Evolutionary conservation across 148 eudicot species (phyloP), one percentile per base, ranked within the genome.

Genomic region (Selenicereus undatus): DNA sequence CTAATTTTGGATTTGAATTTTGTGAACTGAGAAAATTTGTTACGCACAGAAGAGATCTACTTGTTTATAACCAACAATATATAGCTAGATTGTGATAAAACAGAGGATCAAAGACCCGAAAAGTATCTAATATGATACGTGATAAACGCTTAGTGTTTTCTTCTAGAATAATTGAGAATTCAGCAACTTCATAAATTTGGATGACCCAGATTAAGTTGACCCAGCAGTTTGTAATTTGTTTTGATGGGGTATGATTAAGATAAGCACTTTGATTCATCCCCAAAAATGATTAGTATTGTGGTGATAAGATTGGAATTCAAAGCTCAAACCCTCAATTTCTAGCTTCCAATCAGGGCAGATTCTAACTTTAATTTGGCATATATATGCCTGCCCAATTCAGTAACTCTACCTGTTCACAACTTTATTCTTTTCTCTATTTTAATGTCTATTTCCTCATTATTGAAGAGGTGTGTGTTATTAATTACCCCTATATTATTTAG

Each of bases 201-300:
- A 70, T 48, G 35, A 24, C 80, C 48, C 77, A 84, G 69, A 76
- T 76, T 80, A 75, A 84, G n/a, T 17, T 56, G 20, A 20, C 4
- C 83, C 32, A 52, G 79, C 32, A 52, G 79, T 77, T 84, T 84
- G 81, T 78, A 73, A 73, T 77, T 73, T 73, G 56, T 26, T 43
- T 22, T 72, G 5, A 72, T 72, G 52, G 1, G 26, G 77, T 51
- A 43, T 81, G 66, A 75, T 81, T 75, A 64, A 71, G 83, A 75
- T 64, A 30, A 75, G 48, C 78, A 75, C 83, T 75, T 43, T 42
- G 8, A 24, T 60, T 71, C 26, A 13, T 70, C 66, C 32, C n/a
- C 17, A 69, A 69, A 26, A 70, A 13, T 66, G 54, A 45, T 17
- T 26, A 68, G 12, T 64, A 39, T 39, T 39, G 29, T 64, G 29